Base-by-base conservation (phyloP, 176 grass and related monocot species). In the Paspalum vaginatum region DNA sequence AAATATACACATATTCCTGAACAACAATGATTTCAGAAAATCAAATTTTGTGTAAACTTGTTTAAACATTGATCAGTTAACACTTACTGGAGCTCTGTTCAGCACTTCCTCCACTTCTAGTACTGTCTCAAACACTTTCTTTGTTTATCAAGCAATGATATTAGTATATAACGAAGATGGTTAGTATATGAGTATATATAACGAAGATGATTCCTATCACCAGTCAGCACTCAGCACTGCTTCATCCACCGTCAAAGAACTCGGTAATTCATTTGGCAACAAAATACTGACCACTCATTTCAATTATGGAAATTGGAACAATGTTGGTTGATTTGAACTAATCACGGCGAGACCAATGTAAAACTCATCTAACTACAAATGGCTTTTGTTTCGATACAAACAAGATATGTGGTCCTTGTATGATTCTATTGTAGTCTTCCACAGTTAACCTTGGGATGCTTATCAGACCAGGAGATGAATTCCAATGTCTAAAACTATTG, bases 381-480 rank as follows among this genome's bases (percentile, higher is more conserved):
- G 24, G 15, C 5, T 82, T 40, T n/a, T 41, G 44, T 61, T 82
- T 39, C 65, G 61, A 47, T 49, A 9, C 37, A 72, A 72, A 73
- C 17, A 16, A 42, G 14, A 40, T 26, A 22, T 51, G 39, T 25
- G 59, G 0, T 25, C 7, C 6, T 73, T 46, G 52, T 52, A 42
- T 13, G 60, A 72, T 48, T 51, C n/a, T 7, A 0, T n/a, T 13
- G 37, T 14, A 53, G 16, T 13, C 32, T 21, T 72, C 61, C 17
- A 18, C 14, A 18, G 14, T 53, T 53, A 81, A 71, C 41, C 42
- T 41, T 61, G 13, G 5, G 22, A 8, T 67, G 46, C 11, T 50
- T 80, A 11, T 21, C 59, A 48, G 41, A 75, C 67, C 61, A 68
- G 38, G 24, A 48, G 49, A 57, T 64, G 11, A 67, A 84, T 48